These are phyloP conservation scores for Annona cherimola DNA, from an alignment of 164 flowering plant genomes.

Conservation along the genomic window DNA sequence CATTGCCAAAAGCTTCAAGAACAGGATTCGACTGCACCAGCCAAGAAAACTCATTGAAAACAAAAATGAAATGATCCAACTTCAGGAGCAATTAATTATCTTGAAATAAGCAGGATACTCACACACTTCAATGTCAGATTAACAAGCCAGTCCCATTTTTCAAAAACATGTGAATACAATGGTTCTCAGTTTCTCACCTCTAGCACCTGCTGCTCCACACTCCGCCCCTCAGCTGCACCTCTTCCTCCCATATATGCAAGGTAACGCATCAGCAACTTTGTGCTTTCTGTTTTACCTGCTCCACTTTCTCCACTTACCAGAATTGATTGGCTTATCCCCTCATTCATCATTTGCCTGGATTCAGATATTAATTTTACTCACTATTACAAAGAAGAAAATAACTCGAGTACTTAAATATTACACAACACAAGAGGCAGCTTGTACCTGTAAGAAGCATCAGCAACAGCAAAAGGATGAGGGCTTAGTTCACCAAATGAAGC, in stretches of 20 bases:
- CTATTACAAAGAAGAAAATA: neutral
- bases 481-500: constrained; percentile 94
- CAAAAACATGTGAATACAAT: neutral
- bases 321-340: constrained; percentile 86
- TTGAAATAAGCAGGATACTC: neutral
- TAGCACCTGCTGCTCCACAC: constrained; percentile 83
- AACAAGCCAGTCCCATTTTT: neutral
- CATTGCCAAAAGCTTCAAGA: constrained; percentile 98
- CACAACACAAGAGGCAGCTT: neutral
- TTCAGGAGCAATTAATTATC: neutral
- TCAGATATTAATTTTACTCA: neutral
- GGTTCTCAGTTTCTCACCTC: constrained; percentile 40
- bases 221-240: constrained; percentile 51
- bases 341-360: constrained; percentile 75
- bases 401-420: neutral
- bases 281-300: constrained; percentile 99
- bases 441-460: constrained; percentile 98
- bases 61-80: neutral
- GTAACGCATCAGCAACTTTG: constrained; percentile 93
- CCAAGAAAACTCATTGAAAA: neutral
- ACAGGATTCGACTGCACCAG: constrained; percentile 93
- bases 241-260: constrained; percentile 95
- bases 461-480: constrained; percentile 99
- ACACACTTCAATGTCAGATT: neutral
- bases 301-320: constrained; percentile 99